Evolutionary conservation across 169 alveolate genomes (phyloP).

Genomic region (Eimeria acervulina): DNA sequence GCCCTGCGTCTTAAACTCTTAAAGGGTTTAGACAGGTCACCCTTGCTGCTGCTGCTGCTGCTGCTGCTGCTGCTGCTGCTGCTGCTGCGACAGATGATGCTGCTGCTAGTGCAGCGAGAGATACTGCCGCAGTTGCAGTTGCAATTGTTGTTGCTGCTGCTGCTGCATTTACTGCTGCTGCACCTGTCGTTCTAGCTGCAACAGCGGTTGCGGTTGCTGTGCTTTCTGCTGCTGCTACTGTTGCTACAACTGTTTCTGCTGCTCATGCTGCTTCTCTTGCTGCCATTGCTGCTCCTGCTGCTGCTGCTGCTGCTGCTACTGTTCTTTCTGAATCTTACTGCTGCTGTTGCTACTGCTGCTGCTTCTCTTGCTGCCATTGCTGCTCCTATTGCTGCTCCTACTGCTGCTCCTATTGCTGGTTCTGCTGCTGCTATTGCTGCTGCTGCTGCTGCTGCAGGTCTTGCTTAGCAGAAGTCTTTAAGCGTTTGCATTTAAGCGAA

Average conservation of each 20-base stretch:
- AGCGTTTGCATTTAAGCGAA: not conserved
- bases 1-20: not conserved
- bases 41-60: constrained; percentile 11
- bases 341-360: too few species aligned
- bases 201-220: too few species aligned
- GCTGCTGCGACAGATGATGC: not conserved
- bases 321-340: not conserved
- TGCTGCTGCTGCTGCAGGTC: constrained; percentile 25
- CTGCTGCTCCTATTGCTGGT: too few species aligned
- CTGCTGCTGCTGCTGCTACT: constrained; percentile 2
- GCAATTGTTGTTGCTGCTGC: not conserved
- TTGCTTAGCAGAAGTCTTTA: not conserved
- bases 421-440: not conserved
- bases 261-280: too few species aligned
- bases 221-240: too few species aligned
- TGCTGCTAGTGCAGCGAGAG: constrained; percentile 9
- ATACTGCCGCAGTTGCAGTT: not conserved
- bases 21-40: not conserved
- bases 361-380: too few species aligned
- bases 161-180: not conserved
- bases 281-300: constrained; percentile 3
- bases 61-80: constrained; percentile 36
- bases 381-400: too few species aligned
- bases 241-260: too few species aligned
- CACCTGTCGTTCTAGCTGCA: too few species aligned